Evolutionary conservation across 768 basidiomycete species (phyloP).

Genomic region (Tulasnella sp.): DNA sequence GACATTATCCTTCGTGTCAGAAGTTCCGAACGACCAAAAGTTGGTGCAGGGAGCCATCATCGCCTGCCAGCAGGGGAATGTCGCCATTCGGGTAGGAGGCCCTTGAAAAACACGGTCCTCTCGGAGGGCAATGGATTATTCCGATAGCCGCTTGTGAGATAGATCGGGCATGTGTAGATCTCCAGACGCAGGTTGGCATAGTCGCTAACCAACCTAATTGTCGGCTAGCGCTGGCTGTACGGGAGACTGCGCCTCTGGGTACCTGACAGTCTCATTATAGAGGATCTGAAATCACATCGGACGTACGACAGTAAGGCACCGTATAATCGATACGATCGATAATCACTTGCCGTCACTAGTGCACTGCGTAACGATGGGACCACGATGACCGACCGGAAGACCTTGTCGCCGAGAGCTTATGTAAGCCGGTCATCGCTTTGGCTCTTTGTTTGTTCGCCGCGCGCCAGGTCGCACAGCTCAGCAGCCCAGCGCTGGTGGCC

Average conservation of each 20-base stretch:
- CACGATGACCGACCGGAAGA: neutral
- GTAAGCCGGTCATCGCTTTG: constrained; percentile 5
- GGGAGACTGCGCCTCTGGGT: neutral
- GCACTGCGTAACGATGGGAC: neutral
- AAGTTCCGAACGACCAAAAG: neutral
- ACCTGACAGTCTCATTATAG: neutral
- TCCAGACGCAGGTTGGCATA: neutral
- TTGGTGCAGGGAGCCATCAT: neutral
- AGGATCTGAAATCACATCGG: neutral
- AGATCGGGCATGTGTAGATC: neutral
- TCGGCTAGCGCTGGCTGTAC: neutral
- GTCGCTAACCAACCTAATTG: neutral
- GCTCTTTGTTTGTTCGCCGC: neutral
- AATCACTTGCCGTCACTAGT: neutral
- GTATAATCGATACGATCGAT: neutral
- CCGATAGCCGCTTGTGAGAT: neutral
- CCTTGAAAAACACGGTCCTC: neutral
- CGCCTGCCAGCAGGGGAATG: neutral
- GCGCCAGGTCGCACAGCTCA: neutral
- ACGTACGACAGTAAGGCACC: neutral
- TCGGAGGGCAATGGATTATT: neutral
- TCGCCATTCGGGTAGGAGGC: neutral
- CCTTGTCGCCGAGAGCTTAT: neutral
- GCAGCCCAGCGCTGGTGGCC: neutral
- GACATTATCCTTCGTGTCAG: neutral